A percentile compares a stretch with the other conserved stretches of the same genome.
Conservation (phyloP, 257 asterid genomes). For the Fraxinus excelsior region DNA sequence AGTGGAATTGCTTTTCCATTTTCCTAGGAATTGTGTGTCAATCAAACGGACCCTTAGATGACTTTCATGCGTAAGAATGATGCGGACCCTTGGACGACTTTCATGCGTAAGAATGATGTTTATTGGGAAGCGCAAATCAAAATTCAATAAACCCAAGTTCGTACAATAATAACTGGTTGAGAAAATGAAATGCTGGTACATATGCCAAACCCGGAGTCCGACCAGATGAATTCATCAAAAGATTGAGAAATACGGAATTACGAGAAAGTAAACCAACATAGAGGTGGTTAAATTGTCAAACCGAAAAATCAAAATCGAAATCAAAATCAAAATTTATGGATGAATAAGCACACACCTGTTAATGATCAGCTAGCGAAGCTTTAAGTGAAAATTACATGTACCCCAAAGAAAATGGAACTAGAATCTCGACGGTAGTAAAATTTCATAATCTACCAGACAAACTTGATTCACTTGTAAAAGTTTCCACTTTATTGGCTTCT, state of each 20-base stretch:
- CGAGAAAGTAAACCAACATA: slow-evolving; percentile 1
- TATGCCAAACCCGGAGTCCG: neutral
- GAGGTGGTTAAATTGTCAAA: slow-evolving; percentile 15
- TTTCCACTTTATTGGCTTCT: slow-evolving; percentile 28
- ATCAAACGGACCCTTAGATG: too few relatives aligned
- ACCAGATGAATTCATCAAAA: slow-evolving; percentile 9
- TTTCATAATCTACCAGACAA: slow-evolving; percentile 38
- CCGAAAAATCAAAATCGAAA: neutral
- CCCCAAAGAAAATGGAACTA: slow-evolving; percentile 15
- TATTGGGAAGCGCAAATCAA: too few relatives aligned
- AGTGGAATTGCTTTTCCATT: too few relatives aligned
- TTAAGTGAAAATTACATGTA: slow-evolving; percentile 31
- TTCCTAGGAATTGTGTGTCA: too few relatives aligned
- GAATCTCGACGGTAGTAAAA: slow-evolving; percentile 26
- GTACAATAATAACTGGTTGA: too few relatives aligned
- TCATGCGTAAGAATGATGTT: too few relatives aligned
- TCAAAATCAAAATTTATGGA: neutral
- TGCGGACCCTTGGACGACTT: too few relatives aligned
- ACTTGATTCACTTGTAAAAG: slow-evolving; percentile 11
- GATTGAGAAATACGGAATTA: neutral
- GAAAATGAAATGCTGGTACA: neutral
- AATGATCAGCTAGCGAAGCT: slow-evolving; percentile 27
- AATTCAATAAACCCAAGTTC: too few relatives aligned
- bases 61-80: too few relatives aligned
- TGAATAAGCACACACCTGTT: slow-evolving; percentile 28